Conservation (phyloP, 1,139 yeast genomes). For the Yamadazyma trypodendri region DNA sequence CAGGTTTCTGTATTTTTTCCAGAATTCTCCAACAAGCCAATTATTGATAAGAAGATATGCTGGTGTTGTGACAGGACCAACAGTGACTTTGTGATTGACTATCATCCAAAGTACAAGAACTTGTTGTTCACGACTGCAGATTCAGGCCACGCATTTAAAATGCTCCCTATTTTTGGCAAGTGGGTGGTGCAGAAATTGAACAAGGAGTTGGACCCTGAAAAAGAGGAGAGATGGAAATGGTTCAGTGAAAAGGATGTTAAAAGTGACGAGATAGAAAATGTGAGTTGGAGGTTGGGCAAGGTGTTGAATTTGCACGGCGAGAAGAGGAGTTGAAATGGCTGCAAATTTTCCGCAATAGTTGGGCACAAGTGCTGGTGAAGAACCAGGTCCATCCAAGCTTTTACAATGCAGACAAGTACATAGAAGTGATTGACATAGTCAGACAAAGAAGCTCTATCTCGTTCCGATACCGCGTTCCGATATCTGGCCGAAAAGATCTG, state of each 20-base stretch:
- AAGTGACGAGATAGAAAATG: constrained; percentile 5
- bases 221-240: constrained; percentile 30
- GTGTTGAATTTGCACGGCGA: constrained; percentile 10
- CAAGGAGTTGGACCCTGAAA: constrained; percentile 20
- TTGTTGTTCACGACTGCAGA: constrained; percentile 36
- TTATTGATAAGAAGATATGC: constrained; percentile 18
- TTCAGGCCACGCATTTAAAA: constrained; percentile 43
- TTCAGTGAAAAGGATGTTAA: constrained; percentile 4
- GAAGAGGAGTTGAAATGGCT: neutral
- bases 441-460: too few species aligned
- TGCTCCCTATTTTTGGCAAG: constrained; percentile 33
- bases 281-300: constrained; percentile 16
- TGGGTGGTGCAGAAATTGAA: constrained; percentile 26
- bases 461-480: too few species aligned
- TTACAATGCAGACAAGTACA: too few species aligned
- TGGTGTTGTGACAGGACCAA: constrained; percentile 23
- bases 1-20: constrained; percentile 16
- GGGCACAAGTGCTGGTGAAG: too few species aligned
- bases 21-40: constrained; percentile 10
- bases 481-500: too few species aligned
- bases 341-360: too few species aligned
- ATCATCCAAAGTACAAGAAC: constrained; percentile 16
- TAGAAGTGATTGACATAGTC: too few species aligned
- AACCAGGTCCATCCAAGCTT: too few species aligned
- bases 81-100: constrained; percentile 18